Evolutionary conservation across 2,329 filamentous ascomycete genomes (phyloP).

Genomic region (Penicillium oxalicum): DNA sequence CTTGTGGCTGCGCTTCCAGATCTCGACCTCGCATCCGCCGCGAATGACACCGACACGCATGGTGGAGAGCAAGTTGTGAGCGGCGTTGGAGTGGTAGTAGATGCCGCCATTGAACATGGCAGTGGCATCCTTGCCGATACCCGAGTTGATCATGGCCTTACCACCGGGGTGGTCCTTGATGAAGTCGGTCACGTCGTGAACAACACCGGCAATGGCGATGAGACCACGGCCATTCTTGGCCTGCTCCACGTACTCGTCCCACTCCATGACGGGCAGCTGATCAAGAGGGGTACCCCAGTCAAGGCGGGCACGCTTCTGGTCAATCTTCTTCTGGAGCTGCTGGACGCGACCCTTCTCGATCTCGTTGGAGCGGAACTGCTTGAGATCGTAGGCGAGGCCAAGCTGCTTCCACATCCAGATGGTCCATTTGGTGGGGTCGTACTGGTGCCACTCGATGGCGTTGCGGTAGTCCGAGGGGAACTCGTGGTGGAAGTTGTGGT

Average conservation of each 20-base stretch:
- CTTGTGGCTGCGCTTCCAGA: slow-evolving; percentile 81
- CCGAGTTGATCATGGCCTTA: slow-evolving; percentile 75
- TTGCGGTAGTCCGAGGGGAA: slow-evolving; percentile 92
- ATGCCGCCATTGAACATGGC: slow-evolving; percentile 90
- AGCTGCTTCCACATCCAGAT: slow-evolving; percentile 82
- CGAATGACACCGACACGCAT: slow-evolving; percentile 84
- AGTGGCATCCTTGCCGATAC: slow-evolving; percentile 80
- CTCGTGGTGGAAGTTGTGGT: slow-evolving; percentile 95
- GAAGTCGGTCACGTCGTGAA: slow-evolving; percentile 78
- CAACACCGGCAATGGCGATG: slow-evolving; percentile 72
- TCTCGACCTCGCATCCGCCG: slow-evolving; percentile 82
- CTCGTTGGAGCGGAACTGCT: slow-evolving; percentile 86
- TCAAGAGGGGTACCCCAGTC: slow-evolving; percentile 85
- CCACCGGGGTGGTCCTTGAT: slow-evolving; percentile 88
- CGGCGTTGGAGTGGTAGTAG: slow-evolving; percentile 83
- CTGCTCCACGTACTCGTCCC: slow-evolving; percentile 78
- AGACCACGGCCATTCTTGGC: slow-evolving; percentile 71
- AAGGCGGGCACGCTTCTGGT: slow-evolving; percentile 73
- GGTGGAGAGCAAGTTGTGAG: slow-evolving; percentile 80
- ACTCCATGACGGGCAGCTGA: slow-evolving; percentile 76
- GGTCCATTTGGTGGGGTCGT: slow-evolving; percentile 85
- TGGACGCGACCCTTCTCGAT: slow-evolving; percentile 88
- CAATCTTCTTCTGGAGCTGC: slow-evolving; percentile 87
- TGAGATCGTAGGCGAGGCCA: slow-evolving; percentile 77
- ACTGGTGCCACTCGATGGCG: slow-evolving; percentile 85